phyloP scores from a whole-genome alignment of 2,329 filamentous ascomycete species.

The Harringtonia lauricola region DNA sequence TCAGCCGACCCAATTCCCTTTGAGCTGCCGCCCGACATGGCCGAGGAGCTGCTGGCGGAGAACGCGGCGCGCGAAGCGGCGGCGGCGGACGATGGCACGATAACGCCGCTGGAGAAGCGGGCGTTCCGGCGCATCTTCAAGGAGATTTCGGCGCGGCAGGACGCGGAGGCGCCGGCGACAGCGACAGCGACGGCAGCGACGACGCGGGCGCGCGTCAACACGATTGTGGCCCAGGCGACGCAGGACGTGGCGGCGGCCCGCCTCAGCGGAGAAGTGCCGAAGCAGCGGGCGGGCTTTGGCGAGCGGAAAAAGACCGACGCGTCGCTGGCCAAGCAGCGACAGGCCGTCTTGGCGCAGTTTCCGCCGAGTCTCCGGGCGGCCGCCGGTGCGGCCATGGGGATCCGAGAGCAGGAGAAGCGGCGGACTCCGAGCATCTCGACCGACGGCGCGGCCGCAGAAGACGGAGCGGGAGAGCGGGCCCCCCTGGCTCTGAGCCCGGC shows the following conservation, averaged over 20 bases:
- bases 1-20: conserved; percentile 37
- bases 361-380: conserved; percentile 28
- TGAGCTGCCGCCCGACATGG: conserved; percentile 28
- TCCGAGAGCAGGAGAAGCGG: no score
- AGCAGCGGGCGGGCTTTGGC: no score
- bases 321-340: conserved; percentile 16
- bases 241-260: no score
- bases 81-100: conserved; percentile 29
- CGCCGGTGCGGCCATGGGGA: conserved; percentile 25
- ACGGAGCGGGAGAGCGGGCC: background rate
- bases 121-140: conserved; percentile 45
- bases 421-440: background rate
- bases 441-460: background rate
- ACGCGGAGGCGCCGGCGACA: background rate
- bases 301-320: background rate
- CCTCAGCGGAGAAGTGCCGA: no score
- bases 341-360: conserved; percentile 26
- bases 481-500: conserved; percentile 34
- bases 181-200: background rate
- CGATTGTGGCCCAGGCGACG: background rate
- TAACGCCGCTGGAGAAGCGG: conserved; percentile 42
- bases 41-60: conserved; percentile 14
- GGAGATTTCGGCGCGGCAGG: conserved; percentile 32
- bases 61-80: conserved; percentile 3
- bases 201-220: background rate